phyloP scores from a whole-genome alignment of 177 flowering plant species.

The Vitis hybrid region DNA sequence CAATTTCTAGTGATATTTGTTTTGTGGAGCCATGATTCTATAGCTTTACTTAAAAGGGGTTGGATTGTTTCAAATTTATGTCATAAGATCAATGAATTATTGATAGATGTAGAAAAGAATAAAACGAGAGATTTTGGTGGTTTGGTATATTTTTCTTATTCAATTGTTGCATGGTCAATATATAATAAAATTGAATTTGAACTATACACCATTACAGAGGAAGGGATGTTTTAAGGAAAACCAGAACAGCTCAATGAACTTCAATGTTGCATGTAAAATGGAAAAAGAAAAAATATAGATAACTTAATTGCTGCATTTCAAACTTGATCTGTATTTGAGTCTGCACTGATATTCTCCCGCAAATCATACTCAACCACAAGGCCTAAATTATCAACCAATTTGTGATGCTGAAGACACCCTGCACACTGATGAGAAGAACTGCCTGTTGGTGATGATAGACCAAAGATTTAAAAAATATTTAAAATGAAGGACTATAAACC shows the following conservation, averaged over 20 bases:
- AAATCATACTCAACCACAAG: constrained; percentile 89
- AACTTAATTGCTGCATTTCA: constrained; percentile 13
- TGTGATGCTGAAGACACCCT: constrained; percentile 89
- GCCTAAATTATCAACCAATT: constrained; percentile 86
- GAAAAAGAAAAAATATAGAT: neutral
- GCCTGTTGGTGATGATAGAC: constrained; percentile 1
- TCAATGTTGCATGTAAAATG: no score
- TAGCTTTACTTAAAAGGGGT: constrained; percentile 1
- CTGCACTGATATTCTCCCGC: constrained; percentile 38
- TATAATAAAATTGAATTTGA: neutral
- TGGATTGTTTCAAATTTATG: constrained; percentile 9
- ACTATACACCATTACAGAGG: neutral
- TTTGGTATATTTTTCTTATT: neutral
- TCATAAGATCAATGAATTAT: constrained; percentile 5
- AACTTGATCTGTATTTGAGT: constrained; percentile 28
- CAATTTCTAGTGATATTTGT: constrained; percentile 9
- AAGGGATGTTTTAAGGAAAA: neutral
- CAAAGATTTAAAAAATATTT: neutral
- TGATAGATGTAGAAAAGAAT: constrained; percentile 8
- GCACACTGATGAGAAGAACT: constrained; percentile 56
- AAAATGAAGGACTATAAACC: neutral
- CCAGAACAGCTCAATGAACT: neutral
- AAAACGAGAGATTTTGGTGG: constrained; percentile 8
- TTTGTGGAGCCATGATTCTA: constrained; percentile 5
- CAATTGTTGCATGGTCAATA: neutral